A percentile compares a stretch with the other conserved stretches of the same genome.
Evolutionary conservation across 1,284 basidiomycete species (phyloP).

Genomic region (Athelia sp.): DNA sequence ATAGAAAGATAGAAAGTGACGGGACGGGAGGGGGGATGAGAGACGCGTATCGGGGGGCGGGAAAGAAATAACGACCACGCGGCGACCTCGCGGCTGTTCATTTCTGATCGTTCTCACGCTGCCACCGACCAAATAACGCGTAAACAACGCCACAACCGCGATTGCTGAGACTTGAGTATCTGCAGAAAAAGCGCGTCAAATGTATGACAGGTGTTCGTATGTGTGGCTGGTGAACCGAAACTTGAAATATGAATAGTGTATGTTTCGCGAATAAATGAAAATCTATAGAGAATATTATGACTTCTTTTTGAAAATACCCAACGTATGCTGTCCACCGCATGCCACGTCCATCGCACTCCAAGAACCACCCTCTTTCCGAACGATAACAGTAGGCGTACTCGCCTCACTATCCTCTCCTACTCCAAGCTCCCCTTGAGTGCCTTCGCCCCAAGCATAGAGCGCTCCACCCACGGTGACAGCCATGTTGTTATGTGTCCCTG

Average conservation of each 20-base stretch:
- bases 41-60: constrained; percentile 3
- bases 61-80: background rate
- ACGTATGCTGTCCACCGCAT: constrained; percentile 69
- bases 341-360: constrained; percentile 58
- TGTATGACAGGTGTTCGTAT: no score
- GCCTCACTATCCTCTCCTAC: constrained; percentile 56
- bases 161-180: no score
- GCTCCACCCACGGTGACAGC: constrained; percentile 77
- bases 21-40: constrained; percentile 8
- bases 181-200: no score
- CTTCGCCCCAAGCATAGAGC: constrained; percentile 85
- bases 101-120: background rate
- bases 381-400: constrained; percentile 55
- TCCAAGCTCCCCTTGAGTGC: constrained; percentile 67
- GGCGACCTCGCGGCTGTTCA: background rate
- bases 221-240: no score
- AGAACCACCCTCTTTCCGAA: constrained; percentile 61
- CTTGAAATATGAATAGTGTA: background rate
- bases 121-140: background rate
- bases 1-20: constrained; percentile 3
- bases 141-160: background rate
- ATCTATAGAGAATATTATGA: constrained; percentile 11
- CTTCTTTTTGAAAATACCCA: constrained; percentile 65
- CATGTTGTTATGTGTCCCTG: constrained; percentile 79
- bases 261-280: background rate